Percentiles rank a stretch among this genome's conserved stretches.
Conservation (phyloP, 495 filamentous ascomycete species). For the Aspergillus diversus region DNA sequence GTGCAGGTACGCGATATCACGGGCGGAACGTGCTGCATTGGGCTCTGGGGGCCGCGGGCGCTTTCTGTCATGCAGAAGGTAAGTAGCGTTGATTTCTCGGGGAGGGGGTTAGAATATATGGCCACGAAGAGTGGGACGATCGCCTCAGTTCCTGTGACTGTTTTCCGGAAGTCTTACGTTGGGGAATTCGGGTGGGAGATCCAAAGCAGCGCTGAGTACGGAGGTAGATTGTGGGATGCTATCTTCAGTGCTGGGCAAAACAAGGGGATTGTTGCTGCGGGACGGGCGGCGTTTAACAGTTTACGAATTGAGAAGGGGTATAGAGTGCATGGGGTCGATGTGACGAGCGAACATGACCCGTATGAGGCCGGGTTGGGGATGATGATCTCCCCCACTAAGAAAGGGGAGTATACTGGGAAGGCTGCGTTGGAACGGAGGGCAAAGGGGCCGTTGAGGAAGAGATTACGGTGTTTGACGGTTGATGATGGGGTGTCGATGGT, state of each 20-base stretch:
- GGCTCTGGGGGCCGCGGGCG: conserved; percentile 54
- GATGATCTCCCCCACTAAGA: conserved; percentile 32
- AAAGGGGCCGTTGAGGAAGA: conserved; percentile 28
- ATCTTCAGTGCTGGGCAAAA: conserved; percentile 47
- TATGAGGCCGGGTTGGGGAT: conserved; percentile 47
- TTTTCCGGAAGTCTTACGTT: conserved; percentile 50
- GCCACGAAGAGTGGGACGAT: conserved; percentile 38
- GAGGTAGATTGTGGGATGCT: conserved; percentile 49
- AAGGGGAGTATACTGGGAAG: conserved; percentile 45
- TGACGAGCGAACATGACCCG: conserved; percentile 53
- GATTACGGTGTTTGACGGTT: conserved; percentile 45
- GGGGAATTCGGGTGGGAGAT: conserved; percentile 57
- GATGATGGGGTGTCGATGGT: conserved; percentile 50
- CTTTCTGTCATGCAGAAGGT: conserved; percentile 38
- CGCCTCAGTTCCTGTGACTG: conserved; percentile 44
- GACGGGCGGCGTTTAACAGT: conserved; percentile 51
- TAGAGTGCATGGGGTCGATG: conserved; percentile 46
- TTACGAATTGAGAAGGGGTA: conserved; percentile 53
- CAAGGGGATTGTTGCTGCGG: conserved; percentile 51
- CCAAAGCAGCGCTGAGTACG: conserved; percentile 50
- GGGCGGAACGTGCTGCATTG: conserved; percentile 53
- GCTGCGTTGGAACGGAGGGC: conserved; percentile 35
- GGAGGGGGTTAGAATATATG: conserved; percentile 44
- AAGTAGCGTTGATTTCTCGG: conserved; percentile 44
- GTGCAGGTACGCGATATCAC: conserved; percentile 53